These are phyloP conservation scores for Alternaria gansuensis DNA, from an alignment of 2,329 filamentous ascomycete genomes.

Conservation along the genomic window DNA sequence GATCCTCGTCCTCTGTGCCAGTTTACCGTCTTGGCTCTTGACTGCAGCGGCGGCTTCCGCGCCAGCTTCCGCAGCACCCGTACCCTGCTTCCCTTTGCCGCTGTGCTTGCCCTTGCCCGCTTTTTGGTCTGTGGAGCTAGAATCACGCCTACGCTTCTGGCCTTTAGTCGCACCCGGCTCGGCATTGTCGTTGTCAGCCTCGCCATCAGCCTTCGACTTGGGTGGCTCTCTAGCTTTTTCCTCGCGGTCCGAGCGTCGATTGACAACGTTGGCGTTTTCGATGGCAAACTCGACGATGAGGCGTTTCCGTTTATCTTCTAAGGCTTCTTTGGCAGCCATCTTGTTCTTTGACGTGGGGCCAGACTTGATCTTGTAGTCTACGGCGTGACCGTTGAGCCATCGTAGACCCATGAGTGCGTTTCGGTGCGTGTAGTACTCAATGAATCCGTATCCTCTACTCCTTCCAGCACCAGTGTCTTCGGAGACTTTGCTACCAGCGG, in stretches of 20 bases:
- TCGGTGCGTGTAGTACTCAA: slow-evolving; percentile 93
- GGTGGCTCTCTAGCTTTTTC: slow-evolving; percentile 62
- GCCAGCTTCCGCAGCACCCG: slow-evolving; percentile 31
- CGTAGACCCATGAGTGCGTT: slow-evolving; percentile 94
- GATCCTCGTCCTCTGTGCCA: slow-evolving; percentile 74
- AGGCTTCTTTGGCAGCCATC: slow-evolving; percentile 52
- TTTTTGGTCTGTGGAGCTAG: slow-evolving; percentile 18
- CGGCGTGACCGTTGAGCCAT: slow-evolving; percentile 84
- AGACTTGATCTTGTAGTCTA: slow-evolving; percentile 61
- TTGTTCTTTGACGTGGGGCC: slow-evolving; percentile 56
- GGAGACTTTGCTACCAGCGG: slow-evolving; percentile 81
- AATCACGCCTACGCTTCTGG: slow-evolving; percentile 54
- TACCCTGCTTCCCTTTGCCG: slow-evolving; percentile 27
- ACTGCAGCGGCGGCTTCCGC: slow-evolving; percentile 22
- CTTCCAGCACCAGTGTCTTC: slow-evolving; percentile 80
- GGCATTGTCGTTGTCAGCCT: slow-evolving; percentile 22
- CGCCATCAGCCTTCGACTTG: slow-evolving; percentile 29
- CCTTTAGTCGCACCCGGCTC: slow-evolving; percentile 30
- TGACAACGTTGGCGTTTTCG: slow-evolving; percentile 96
- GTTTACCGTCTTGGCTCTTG: slow-evolving; percentile 55
- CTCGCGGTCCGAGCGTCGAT: slow-evolving; percentile 74
- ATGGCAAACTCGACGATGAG: slow-evolving; percentile 97
- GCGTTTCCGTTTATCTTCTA: slow-evolving; percentile 82
- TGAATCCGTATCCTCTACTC: slow-evolving; percentile 94
- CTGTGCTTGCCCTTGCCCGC: slow-evolving; percentile 24